Percentiles rank a stretch among this genome's conserved stretches.
Evolutionary conservation across 805 yeast species (phyloP).

Genomic region (Candida gorgasii): DNA sequence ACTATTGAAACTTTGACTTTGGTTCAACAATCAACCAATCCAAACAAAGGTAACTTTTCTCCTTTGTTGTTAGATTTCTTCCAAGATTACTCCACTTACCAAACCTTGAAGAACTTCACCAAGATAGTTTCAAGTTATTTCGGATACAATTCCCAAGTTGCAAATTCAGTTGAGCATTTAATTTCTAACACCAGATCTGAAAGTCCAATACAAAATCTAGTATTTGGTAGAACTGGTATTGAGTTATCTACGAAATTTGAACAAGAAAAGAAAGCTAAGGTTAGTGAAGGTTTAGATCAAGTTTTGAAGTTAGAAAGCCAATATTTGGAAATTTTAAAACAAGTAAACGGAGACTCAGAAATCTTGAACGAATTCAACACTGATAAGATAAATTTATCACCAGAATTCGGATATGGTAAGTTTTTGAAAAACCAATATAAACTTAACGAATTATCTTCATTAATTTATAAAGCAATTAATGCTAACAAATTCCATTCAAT

Average conservation of each 20-base stretch:
- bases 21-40: slow-evolving; percentile 55
- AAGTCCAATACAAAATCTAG: slow-evolving; percentile 62
- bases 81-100: slow-evolving; percentile 52
- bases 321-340: slow-evolving; percentile 71
- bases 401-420: slow-evolving; percentile 87
- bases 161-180: slow-evolving; percentile 39
- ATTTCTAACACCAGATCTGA: slow-evolving; percentile 52
- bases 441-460: slow-evolving; percentile 43
- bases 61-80: slow-evolving; percentile 78
- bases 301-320: slow-evolving; percentile 67
- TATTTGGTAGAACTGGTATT: slow-evolving; percentile 50
- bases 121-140: slow-evolving; percentile 57
- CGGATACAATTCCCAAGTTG: slow-evolving; percentile 48
- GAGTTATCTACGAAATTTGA: slow-evolving; percentile 30
- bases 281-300: slow-evolving; percentile 40
- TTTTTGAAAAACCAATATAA: slow-evolving; percentile 60
- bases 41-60: slow-evolving; percentile 46
- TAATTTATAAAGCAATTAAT: slow-evolving; percentile 49
- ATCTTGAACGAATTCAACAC: slow-evolving; percentile 61
- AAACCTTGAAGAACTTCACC: slow-evolving; percentile 45
- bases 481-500: slow-evolving; percentile 44
- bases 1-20: slow-evolving; percentile 58
- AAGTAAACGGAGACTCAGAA: slow-evolving; percentile 56
- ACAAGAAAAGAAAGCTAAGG: slow-evolving; percentile 21
- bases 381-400: slow-evolving; percentile 48